Evolutionary conservation across 2,329 filamentous ascomycete species (phyloP).

Genomic region (Colletotrichum chlorophyti): DNA sequence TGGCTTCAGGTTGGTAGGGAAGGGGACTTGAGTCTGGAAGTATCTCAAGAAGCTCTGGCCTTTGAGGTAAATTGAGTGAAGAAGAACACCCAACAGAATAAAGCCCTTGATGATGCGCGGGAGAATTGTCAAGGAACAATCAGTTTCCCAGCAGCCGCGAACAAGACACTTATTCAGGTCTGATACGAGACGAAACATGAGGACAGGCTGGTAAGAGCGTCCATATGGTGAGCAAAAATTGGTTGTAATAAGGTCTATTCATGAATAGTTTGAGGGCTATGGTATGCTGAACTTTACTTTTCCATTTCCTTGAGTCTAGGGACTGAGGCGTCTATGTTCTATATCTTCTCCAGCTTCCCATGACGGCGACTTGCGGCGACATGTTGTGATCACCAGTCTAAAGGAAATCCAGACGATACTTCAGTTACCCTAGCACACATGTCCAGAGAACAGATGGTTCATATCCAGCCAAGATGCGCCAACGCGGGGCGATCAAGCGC

Average conservation of each 20-base stretch:
- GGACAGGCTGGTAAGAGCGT: background rate
- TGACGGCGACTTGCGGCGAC: too few relatives aligned
- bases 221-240: background rate
- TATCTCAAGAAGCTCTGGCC: background rate
- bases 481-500: background rate
- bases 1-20: background rate
- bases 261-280: too few relatives aligned
- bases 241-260: background rate
- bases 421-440: background rate
- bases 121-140: background rate
- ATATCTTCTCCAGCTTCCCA: background rate
- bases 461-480: background rate
- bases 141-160: background rate
- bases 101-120: background rate
- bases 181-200: slow-evolving; percentile 5
- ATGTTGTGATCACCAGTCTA: too few relatives aligned
- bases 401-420: background rate
- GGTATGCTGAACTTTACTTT: background rate
- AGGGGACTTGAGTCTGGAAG: background rate
- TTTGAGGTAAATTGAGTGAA: background rate
- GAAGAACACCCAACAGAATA: background rate
- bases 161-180: slow-evolving; percentile 10
- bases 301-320: background rate
- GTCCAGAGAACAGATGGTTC: background rate
- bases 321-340: background rate